phyloP scores from a whole-genome alignment of 106 monocot species.

The Chionographis japonica region DNA sequence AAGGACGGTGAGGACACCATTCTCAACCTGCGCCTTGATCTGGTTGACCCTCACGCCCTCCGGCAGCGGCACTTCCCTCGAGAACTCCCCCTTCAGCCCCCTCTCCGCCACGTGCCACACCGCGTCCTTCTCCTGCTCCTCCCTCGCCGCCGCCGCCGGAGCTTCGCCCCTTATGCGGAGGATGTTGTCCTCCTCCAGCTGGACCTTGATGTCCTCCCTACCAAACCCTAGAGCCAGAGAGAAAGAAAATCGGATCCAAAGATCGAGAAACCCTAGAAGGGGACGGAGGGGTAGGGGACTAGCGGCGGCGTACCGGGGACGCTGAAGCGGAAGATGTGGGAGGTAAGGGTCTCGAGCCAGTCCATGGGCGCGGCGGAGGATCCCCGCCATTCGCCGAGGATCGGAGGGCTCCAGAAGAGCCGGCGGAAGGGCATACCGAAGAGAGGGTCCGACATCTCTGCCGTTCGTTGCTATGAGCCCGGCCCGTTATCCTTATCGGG shows the following conservation, averaged over 20 bases:
- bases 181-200: constrained; percentile 67
- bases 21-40: constrained; percentile 63
- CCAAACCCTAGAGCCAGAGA: constrained; percentile 31
- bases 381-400: constrained; percentile 13
- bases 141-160: constrained; percentile 5
- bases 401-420: constrained; percentile 37
- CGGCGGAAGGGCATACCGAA: constrained; percentile 60
- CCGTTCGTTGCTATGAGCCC: background rate
- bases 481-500: background rate
- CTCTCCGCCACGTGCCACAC: constrained; percentile 65
- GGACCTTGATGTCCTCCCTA: constrained; percentile 70
- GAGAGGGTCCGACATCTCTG: constrained; percentile 36
- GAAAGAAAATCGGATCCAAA: background rate
- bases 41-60: constrained; percentile 49
- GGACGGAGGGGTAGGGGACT: background rate
- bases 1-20: constrained; percentile 70
- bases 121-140: constrained; percentile 36
- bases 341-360: constrained; percentile 79
- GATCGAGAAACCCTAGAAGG: background rate
- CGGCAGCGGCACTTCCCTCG: constrained; percentile 49
- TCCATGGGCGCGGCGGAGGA: constrained; percentile 43
- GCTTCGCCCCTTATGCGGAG: constrained; percentile 49
- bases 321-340: constrained; percentile 74
- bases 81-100: constrained; percentile 34
- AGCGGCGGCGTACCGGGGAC: constrained; percentile 51